phyloP scores from a whole-genome alignment of 2,329 filamentous ascomycete genomes.

The Chrysoporthe austroafricana region DNA sequence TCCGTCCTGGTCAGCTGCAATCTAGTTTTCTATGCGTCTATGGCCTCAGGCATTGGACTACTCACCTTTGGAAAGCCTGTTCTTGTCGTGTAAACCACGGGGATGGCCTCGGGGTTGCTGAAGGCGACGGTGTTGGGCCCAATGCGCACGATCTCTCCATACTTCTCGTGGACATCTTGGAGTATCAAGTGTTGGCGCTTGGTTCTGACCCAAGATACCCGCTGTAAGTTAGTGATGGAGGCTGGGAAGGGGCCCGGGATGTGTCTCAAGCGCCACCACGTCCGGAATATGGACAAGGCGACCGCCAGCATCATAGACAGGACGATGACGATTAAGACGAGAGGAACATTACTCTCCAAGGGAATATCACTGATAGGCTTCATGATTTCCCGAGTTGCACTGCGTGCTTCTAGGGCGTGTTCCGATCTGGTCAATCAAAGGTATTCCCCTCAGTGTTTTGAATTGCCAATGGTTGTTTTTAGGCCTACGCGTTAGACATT shows the following conservation, averaged over 20 bases:
- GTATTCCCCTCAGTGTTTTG: no score
- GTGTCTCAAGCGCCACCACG: conserved; percentile 30
- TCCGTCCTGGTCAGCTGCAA: no score
- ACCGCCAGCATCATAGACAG: neutral
- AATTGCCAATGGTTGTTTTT: no score
- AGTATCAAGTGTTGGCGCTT: conserved; percentile 28
- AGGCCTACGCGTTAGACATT: no score
- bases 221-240: conserved; percentile 30
- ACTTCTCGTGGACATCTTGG: conserved; percentile 43
- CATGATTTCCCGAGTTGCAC: no score
- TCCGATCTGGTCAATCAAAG: no score
- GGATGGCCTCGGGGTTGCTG: conserved; percentile 41
- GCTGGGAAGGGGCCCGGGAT: conserved; percentile 33
- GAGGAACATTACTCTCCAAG: no score
- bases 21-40: no score
- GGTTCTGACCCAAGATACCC: conserved; percentile 32
- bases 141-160: conserved; percentile 54
- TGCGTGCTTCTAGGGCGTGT: no score
- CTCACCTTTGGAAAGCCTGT: conserved; percentile 33
- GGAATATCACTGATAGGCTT: no score
- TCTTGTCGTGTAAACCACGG: conserved; percentile 31
- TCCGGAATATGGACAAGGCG: neutral
- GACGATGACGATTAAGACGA: neutral
- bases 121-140: conserved; percentile 53
- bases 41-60: no score